Conservation (phyloP, 192 early-diverging fungal species). For the Phlyctochytrium planicorne region DNA sequence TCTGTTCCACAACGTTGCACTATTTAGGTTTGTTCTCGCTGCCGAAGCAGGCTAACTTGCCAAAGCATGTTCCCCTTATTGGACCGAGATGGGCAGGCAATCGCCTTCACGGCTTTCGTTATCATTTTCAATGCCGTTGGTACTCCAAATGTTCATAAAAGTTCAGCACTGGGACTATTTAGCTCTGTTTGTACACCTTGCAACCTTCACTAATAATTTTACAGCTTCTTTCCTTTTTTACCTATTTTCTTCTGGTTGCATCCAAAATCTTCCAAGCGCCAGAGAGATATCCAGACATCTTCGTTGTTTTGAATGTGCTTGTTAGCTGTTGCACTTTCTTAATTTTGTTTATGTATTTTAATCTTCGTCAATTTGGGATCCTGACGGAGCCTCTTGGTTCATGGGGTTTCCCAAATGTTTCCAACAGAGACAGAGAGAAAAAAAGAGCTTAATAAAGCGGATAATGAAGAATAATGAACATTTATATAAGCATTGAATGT, state of each 20-base stretch:
- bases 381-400: no score
- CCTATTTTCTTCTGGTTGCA: no score
- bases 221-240: no score
- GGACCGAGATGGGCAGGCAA: constrained; percentile 64
- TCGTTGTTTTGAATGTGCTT: constrained; percentile 74
- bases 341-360: not conserved
- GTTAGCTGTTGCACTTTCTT: constrained; percentile 68
- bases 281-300: constrained; percentile 74
- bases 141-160: no score
- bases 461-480: no score
- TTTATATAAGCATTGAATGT: no score
- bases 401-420: no score
- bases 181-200: no score
- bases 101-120: constrained; percentile 51
- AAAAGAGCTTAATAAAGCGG: no score
- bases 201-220: no score
- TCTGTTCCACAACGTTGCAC: constrained; percentile 76
- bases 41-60: not conserved
- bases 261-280: constrained; percentile 76
- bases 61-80: constrained; percentile 85
- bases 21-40: constrained; percentile 61
- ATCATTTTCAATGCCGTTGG: constrained; percentile 58
- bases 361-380: not conserved
- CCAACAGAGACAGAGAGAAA: no score
- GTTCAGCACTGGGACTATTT: no score